Conservation (phyloP, 306 rosid species). For the Fragaria ananassa region DNA sequence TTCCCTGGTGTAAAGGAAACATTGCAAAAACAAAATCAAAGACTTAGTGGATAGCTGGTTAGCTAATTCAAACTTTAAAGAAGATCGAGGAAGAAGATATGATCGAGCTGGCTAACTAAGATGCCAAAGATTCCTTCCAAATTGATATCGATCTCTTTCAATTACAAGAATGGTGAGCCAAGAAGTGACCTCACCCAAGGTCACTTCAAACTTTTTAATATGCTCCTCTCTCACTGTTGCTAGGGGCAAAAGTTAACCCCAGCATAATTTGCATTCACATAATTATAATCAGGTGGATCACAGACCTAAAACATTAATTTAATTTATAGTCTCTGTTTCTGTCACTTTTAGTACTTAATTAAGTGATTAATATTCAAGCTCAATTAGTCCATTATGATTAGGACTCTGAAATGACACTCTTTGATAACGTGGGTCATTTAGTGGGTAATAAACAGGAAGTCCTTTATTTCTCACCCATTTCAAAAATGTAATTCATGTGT, state of each 20-base stretch:
- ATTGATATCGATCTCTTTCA: constrained; percentile 13
- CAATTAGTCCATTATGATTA: too few relatives aligned
- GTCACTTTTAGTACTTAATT: not conserved
- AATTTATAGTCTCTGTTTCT: not conserved
- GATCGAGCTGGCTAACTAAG: constrained; percentile 14
- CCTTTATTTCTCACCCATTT: not conserved
- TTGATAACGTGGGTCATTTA: not conserved
- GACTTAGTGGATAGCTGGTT: not conserved
- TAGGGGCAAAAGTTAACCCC: constrained; percentile 17
- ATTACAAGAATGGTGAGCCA: constrained; percentile 12
- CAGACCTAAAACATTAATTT: constrained; percentile 6
- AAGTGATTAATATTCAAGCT: too few relatives aligned
- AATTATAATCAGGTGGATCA: constrained; percentile 13
- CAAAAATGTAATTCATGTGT: not conserved
- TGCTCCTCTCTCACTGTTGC: constrained; percentile 22
- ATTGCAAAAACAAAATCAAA: constrained; percentile 16
- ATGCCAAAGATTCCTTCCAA: constrained; percentile 35
- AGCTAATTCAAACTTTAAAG: not conserved
- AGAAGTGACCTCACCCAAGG: constrained; percentile 31
- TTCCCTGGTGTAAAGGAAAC: constrained; percentile 69
- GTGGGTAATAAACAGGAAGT: not conserved
- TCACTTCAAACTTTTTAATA: not conserved
- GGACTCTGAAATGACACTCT: not conserved
- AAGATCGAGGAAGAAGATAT: constrained; percentile 24
- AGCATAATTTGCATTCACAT: constrained; percentile 21